These are phyloP conservation scores for Pouteria campechiana DNA, from an alignment of 179 eudicot genomes.

Conservation along the genomic window DNA sequence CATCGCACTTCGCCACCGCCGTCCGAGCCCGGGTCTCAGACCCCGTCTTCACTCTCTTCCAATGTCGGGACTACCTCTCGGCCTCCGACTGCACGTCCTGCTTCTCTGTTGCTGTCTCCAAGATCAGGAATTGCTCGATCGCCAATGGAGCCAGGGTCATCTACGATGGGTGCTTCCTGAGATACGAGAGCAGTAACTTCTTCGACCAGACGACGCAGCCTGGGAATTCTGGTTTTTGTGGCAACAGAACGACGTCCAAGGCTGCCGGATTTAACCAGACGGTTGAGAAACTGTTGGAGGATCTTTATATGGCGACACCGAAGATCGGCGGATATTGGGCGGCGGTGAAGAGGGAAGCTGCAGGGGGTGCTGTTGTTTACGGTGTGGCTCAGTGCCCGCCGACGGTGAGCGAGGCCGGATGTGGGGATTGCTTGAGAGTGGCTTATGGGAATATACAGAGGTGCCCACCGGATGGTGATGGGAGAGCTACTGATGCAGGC, in stretches of 20 bases:
- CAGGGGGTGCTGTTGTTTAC: constrained; percentile 8
- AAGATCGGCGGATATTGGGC: constrained; percentile 21
- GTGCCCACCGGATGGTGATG: constrained; percentile 20
- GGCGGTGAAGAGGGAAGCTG: constrained; percentile 9
- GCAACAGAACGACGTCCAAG: constrained; percentile 18
- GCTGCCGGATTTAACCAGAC: constrained; percentile 10
- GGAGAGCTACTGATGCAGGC: constrained; percentile 15
- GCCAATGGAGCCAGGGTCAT: constrained; percentile 43
- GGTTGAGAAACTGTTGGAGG: constrained; percentile 5
- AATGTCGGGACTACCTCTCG: constrained; percentile 32
- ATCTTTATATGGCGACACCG: constrained; percentile 25
- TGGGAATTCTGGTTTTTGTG: constrained; percentile 21
- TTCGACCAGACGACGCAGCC: constrained; percentile 15
- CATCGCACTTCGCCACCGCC: constrained; percentile 22
- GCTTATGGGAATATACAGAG: constrained; percentile 11
- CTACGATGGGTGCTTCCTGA: constrained; percentile 35
- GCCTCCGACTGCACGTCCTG: constrained; percentile 21
- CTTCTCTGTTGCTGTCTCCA: constrained; percentile 15
- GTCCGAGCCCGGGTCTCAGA: constrained; percentile 17
- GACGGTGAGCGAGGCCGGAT: constrained; percentile 13
- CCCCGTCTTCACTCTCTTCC: constrained; percentile 32
- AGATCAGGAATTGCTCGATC: constrained; percentile 26
- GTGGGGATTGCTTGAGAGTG: constrained; percentile 15
- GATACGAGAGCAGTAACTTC: constrained; percentile 16
- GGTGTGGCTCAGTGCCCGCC: constrained; percentile 20